phyloP scores from a whole-genome alignment of 148 eudicot species.

The Fagopyrum tataricum region DNA sequence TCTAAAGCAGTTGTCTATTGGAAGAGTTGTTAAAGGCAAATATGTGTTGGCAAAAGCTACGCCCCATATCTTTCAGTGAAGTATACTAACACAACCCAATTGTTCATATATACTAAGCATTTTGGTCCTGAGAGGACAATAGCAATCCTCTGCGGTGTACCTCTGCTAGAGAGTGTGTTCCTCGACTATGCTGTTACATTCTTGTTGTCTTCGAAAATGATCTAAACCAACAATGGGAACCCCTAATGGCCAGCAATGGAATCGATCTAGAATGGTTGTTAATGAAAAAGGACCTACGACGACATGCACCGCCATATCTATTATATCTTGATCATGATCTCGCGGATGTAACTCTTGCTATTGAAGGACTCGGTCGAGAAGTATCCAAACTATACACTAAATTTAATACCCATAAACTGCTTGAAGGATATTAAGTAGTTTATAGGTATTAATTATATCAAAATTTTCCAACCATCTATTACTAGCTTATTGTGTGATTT shows the following conservation, averaged over 20 bases:
- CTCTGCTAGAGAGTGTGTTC: slow-evolving; percentile 87
- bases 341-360: slow-evolving; percentile 71
- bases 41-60: too few species aligned
- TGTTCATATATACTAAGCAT: slow-evolving; percentile 18
- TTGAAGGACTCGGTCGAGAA: slow-evolving; percentile 57
- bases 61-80: too few species aligned
- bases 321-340: slow-evolving; percentile 74
- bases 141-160: slow-evolving; percentile 73
- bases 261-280: slow-evolving; percentile 50
- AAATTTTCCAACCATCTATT: too few species aligned
- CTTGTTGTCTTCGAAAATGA: slow-evolving; percentile 87
- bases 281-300: slow-evolving; percentile 41
- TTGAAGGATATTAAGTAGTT: too few species aligned
- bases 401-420: too few species aligned
- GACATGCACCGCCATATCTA: slow-evolving; percentile 70
- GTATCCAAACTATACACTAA: slow-evolving; percentile 65
- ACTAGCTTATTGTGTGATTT: too few species aligned
- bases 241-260: slow-evolving; percentile 83
- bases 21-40: neutral
- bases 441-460: too few species aligned
- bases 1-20: too few species aligned
- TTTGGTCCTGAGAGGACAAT: slow-evolving; percentile 31
- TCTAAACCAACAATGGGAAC: slow-evolving; percentile 68
- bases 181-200: slow-evolving; percentile 71
- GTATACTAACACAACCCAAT: neutral